Evolutionary conservation across 768 basidiomycete species (phyloP).

Genomic region (Boletus subparvulus): DNA sequence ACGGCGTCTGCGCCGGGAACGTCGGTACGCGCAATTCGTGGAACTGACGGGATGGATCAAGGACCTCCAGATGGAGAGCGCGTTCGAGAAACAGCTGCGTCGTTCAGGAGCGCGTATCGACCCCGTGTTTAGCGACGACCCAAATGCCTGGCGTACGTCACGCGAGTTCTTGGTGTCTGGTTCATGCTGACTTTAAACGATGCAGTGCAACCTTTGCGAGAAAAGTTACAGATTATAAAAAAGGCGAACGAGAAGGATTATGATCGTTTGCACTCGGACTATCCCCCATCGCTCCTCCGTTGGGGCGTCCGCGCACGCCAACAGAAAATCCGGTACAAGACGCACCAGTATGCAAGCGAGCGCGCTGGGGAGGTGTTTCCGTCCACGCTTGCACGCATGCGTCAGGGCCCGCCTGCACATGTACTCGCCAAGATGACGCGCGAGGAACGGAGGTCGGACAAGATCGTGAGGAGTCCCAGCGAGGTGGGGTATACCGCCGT

Average conservation of each 20-base stretch:
- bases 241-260: slow-evolving; percentile 40
- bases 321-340: slow-evolving; percentile 64
- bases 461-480: slow-evolving; percentile 48
- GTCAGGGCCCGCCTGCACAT: slow-evolving; percentile 64
- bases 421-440: slow-evolving; percentile 52
- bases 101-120: slow-evolving; percentile 1
- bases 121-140: slow-evolving; percentile 29
- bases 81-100: too few species aligned
- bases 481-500: slow-evolving; percentile 72
- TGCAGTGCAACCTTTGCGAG: slow-evolving; percentile 40
- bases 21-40: slow-evolving; percentile 40
- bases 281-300: slow-evolving; percentile 48
- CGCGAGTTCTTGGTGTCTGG: neutral
- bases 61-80: slow-evolving; percentile 37
- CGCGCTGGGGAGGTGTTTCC: slow-evolving; percentile 58
- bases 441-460: slow-evolving; percentile 47
- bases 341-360: slow-evolving; percentile 58
- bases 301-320: slow-evolving; percentile 55
- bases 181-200: slow-evolving; percentile 3
- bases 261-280: slow-evolving; percentile 42
- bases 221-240: slow-evolving; percentile 32
- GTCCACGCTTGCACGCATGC: slow-evolving; percentile 46
- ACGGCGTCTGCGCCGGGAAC: slow-evolving; percentile 44
- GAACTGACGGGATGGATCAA: slow-evolving; percentile 34
- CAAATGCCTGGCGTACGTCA: slow-evolving; percentile 22